Percentiles rank a stretch among this genome's conserved stretches.
These are phyloP conservation scores for Colletotrichum lindemuthianum DNA, from an alignment of 2,329 filamentous ascomycete species.

Conservation along the genomic window DNA sequence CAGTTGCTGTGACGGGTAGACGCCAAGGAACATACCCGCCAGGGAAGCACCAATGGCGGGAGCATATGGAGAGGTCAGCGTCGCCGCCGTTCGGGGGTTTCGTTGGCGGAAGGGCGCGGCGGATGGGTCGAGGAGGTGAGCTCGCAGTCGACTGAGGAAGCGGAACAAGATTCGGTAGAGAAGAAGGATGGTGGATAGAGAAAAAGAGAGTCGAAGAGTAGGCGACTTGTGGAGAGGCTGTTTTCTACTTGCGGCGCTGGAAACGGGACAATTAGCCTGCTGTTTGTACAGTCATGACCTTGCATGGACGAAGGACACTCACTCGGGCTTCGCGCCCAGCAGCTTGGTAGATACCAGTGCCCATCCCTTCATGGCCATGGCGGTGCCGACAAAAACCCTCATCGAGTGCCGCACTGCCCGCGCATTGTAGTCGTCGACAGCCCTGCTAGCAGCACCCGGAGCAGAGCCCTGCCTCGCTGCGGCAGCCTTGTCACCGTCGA, in stretches of 20 bases:
- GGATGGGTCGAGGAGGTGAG: conserved; percentile 81
- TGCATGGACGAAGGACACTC: conserved; percentile 41
- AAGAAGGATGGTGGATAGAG: conserved; percentile 85
- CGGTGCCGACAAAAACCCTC: conserved; percentile 74
- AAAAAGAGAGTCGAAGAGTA: conserved; percentile 81
- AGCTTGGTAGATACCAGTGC: conserved; percentile 61
- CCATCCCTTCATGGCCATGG: conserved; percentile 69
- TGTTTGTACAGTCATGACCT: not conserved
- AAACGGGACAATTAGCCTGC: conserved; percentile 4
- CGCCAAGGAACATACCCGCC: conserved; percentile 83
- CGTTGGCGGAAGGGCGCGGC: conserved; percentile 83
- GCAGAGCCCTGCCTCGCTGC: conserved; percentile 36
- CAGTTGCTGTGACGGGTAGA: conserved; percentile 73
- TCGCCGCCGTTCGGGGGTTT: conserved; percentile 79
- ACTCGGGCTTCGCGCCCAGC: conserved; percentile 59
- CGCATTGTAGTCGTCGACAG: conserved; percentile 72
- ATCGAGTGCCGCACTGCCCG: conserved; percentile 76
- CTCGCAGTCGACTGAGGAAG: conserved; percentile 84
- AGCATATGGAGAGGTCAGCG: conserved; percentile 84
- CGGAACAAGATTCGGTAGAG: conserved; percentile 90
- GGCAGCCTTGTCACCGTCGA: conserved; percentile 43
- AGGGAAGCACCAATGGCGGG: conserved; percentile 91
- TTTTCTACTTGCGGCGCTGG: conserved; percentile 50
- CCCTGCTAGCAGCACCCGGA: conserved; percentile 44
- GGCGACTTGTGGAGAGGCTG: conserved; percentile 70